A percentile compares a stretch with the other conserved stretches of the same genome.
phyloP scores from a whole-genome alignment of 257 asterid genomes.

The Catharanthus roseus region DNA sequence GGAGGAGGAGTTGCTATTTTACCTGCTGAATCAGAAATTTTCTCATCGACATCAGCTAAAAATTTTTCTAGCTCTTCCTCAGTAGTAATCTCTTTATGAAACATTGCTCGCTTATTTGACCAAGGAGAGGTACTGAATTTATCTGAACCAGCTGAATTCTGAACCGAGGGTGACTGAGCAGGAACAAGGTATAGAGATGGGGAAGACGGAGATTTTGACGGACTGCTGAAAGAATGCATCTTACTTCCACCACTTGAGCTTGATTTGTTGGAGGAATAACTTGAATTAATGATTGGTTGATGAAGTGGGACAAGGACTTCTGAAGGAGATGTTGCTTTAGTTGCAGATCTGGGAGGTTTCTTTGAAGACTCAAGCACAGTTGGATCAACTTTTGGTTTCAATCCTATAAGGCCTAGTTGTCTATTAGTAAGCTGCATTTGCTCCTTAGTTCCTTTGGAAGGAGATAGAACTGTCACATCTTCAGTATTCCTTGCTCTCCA shows the following conservation, averaged over 20 bases:
- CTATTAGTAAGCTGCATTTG: constrained; percentile 51
- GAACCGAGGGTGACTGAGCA: constrained; percentile 48
- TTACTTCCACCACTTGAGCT: constrained; percentile 44
- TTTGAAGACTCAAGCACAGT: constrained; percentile 45
- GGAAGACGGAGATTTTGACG: constrained; percentile 71
- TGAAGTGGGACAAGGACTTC: constrained; percentile 73
- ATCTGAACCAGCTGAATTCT: constrained; percentile 52
- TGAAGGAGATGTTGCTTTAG: constrained; percentile 46
- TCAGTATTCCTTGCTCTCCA: constrained; percentile 49
- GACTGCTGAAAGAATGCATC: constrained; percentile 44
- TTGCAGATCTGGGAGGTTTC: constrained; percentile 67
- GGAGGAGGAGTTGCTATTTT: constrained; percentile 79
- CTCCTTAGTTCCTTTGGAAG: constrained; percentile 62
- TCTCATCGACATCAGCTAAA: constrained; percentile 83
- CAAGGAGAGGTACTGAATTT: constrained; percentile 58
- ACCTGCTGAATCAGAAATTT: constrained; percentile 62
- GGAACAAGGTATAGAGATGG: constrained; percentile 76
- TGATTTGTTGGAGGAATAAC: constrained; percentile 44
- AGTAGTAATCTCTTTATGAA: constrained; percentile 60
- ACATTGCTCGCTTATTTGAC: constrained; percentile 60
- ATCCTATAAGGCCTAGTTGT: constrained; percentile 75
- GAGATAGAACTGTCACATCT: constrained; percentile 41
- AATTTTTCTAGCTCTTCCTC: constrained; percentile 71
- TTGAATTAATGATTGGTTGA: constrained; percentile 46
- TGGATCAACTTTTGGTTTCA: constrained; percentile 49